Evolutionary conservation across 129 eudicot genomes (phyloP).

Genomic region (Mikania micrantha): DNA sequence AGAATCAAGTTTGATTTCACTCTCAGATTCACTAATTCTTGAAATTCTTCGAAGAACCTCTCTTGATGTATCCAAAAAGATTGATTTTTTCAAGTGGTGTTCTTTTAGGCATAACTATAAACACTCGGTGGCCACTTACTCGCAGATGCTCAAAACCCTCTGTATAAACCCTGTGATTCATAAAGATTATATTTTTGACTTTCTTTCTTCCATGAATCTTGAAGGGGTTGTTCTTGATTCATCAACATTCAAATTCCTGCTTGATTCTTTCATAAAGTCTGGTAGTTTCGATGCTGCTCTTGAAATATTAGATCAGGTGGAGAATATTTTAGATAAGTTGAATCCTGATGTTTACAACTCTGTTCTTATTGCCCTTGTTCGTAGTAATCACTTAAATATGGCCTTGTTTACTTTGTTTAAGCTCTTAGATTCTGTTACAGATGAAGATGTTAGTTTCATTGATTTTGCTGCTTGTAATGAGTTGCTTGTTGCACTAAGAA

Average conservation of each 20-base stretch:
- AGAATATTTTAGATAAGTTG: constrained; percentile 30
- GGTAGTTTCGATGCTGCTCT: constrained; percentile 56
- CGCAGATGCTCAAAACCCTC: constrained; percentile 51
- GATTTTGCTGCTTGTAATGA: constrained; percentile 66
- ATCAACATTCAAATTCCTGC: constrained; percentile 44
- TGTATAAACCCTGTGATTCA: constrained; percentile 27
- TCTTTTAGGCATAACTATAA: constrained; percentile 51
- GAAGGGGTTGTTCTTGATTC: constrained; percentile 64
- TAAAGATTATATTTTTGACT: constrained; percentile 30
- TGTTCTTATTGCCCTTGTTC: constrained; percentile 61
- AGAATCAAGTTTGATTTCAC: constrained; percentile 21
- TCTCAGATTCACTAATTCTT: constrained; percentile 56
- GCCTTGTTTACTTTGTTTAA: constrained; percentile 57
- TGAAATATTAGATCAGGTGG: constrained; percentile 51
- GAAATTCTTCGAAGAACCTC: constrained; percentile 49
- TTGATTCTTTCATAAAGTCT: constrained; percentile 57
- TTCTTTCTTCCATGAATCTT: constrained; percentile 47
- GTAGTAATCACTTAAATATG: constrained; percentile 42
- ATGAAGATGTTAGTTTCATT: constrained; percentile 16
- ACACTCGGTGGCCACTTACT: constrained; percentile 55
- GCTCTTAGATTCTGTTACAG: constrained; percentile 38
- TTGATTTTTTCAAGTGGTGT: constrained; percentile 76
- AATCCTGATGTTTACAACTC: constrained; percentile 50
- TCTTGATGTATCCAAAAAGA: constrained; percentile 44
- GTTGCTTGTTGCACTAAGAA: constrained; percentile 63